These are phyloP conservation scores for Paragyromitra xinjiangensis DNA, from an alignment of 495 filamentous ascomycete genomes.

Conservation along the genomic window DNA sequence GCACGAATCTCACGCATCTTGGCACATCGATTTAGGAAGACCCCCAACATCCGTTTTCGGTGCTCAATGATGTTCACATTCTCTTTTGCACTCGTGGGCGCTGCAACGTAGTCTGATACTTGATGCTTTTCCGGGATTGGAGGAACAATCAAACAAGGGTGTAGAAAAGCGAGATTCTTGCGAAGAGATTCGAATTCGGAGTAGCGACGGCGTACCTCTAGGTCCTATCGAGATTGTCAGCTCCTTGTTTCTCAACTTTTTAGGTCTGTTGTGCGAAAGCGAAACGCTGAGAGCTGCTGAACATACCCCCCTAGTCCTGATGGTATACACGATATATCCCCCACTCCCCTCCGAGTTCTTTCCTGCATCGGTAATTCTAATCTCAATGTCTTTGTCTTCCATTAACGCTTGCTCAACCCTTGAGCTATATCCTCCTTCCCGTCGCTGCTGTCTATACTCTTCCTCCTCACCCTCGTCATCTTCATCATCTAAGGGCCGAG, in stretches of 20 bases:
- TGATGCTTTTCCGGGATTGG: conserved; percentile 98
- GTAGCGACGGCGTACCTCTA: conserved; percentile 93
- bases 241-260: background rate
- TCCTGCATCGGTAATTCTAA: conserved; percentile 90
- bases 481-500: conserved; percentile 64
- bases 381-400: conserved; percentile 87
- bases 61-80: conserved; percentile 95
- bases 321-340: conserved; percentile 93
- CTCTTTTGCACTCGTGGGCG: conserved; percentile 96
- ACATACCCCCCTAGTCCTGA: conserved; percentile 82
- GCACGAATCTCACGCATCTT: conserved; percentile 91
- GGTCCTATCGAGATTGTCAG: conserved; percentile 68
- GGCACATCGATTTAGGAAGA: conserved; percentile 92
- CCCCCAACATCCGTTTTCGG: conserved; percentile 92
- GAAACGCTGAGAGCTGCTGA: conserved; percentile 10
- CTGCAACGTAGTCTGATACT: conserved; percentile 97
- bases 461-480: conserved; percentile 65
- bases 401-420: conserved; percentile 96
- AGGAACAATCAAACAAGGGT: conserved; percentile 92
- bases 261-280: background rate
- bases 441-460: conserved; percentile 66
- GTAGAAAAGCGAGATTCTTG: conserved; percentile 84
- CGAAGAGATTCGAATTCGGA: conserved; percentile 96
- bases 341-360: conserved; percentile 93
- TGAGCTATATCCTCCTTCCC: conserved; percentile 88